phyloP scores from a whole-genome alignment of 495 filamentous ascomycete genomes.

The Penicillium arizonense region DNA sequence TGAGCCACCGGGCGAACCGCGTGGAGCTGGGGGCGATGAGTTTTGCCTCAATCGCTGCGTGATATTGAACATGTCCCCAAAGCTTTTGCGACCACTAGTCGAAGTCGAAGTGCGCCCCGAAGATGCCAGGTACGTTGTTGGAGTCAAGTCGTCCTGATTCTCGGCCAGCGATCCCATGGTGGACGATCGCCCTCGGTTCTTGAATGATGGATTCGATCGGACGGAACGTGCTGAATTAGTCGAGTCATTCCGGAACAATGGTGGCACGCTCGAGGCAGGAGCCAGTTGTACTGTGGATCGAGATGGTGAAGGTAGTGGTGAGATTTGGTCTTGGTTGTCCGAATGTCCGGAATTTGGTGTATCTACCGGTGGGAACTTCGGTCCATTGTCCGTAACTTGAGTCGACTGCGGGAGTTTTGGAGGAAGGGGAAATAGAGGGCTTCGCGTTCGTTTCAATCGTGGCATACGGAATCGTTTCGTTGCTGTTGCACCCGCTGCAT shows the following conservation, averaged over 20 bases:
- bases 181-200: conserved; percentile 76
- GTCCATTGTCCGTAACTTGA: conserved; percentile 22
- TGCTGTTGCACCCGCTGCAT: conserved; percentile 46
- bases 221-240: conserved; percentile 66
- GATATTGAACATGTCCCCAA: conserved; percentile 82
- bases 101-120: conserved; percentile 75
- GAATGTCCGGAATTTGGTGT: conserved; percentile 26
- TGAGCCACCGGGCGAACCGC: conserved; percentile 58
- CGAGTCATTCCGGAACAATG: conserved; percentile 59
- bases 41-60: conserved; percentile 72
- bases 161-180: conserved; percentile 75
- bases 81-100: conserved; percentile 80
- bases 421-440: conserved; percentile 84
- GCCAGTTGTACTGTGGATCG: conserved; percentile 48
- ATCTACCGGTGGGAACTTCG: conserved; percentile 22
- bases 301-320: conserved; percentile 56
- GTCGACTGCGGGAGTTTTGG: conserved; percentile 51
- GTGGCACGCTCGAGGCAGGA: conserved; percentile 30
- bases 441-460: conserved; percentile 77
- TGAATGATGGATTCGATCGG: conserved; percentile 64
- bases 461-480: conserved; percentile 76
- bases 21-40: conserved; percentile 61
- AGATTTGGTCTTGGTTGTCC: conserved; percentile 37
- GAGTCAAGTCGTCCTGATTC: conserved; percentile 54
- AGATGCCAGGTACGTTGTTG: conserved; percentile 57